Base-by-base conservation (phyloP, 192 early-diverging fungal genomes). In the Linnemannia hyalina region DNA sequence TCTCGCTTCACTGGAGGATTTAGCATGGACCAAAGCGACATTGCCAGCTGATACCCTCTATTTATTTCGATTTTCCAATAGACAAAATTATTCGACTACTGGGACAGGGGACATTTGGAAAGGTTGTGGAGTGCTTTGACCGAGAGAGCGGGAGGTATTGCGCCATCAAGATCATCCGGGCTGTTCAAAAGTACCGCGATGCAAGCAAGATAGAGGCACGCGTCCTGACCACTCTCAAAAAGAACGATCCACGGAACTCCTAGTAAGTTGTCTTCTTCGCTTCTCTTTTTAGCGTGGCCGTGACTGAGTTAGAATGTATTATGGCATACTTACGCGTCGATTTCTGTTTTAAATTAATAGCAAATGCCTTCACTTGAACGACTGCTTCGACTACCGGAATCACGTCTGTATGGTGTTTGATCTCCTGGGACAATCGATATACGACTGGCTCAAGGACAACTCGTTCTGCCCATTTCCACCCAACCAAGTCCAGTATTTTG, bases 341-440 rank as follows among this genome's bases (percentile, higher is more conserved):
- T 40, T 18, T 18, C 13, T 41, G 18, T 57, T 35, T 73, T 36
- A 18, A 49, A 65, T 22, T 81, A 65, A 26, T 72, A 96, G 96
- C 83, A 95, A 94, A 87, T 99, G 98, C 89, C 96, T 99, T 79
- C 97, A 97, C 76, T 85, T 99, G 26, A 85, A 93, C 68, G 93
- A 96, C 79, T 92, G 88, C 57, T 99, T 99, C 89, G 96, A 97
- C 81, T 93, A 95, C 88, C 92, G 94, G 79, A 96, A 96, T 85
- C 98, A 99, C 90, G 94, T 96, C 22, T 99, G 98, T 90, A 99
- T 99, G 97, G 97, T 98, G 55, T 99, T 99, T 93, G 97, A 97
- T 69, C 92, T 98, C 57, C 89, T 98, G 16, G 94, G 93, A 11
- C 93, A 94, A 46, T 95, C 94, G 79, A 91, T 98, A 36, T 99